Evolutionary conservation across 1,139 yeast genomes (phyloP).

Genomic region (Ogataea hybrid): DNA sequence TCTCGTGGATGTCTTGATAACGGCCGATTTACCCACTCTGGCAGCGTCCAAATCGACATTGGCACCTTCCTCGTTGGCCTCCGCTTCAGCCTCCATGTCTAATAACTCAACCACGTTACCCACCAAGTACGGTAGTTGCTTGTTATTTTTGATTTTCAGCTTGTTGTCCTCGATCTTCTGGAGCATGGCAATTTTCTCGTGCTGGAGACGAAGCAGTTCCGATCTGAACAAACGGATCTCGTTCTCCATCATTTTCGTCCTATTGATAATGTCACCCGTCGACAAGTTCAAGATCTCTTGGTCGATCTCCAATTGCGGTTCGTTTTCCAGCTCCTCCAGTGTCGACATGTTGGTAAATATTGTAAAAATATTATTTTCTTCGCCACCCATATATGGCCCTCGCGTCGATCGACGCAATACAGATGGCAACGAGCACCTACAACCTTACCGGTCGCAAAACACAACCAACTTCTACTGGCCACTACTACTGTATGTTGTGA

Average conservation of each 20-base stretch:
- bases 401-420: conserved; percentile 9
- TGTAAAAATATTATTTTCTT: conserved; percentile 6
- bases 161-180: conserved; percentile 95
- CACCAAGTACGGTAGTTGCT: conserved; percentile 92
- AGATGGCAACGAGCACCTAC: too few relatives aligned
- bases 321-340: conserved; percentile 61
- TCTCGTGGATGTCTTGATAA: conserved; percentile 93
- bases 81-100: conserved; percentile 85
- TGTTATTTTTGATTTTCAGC: conserved; percentile 93
- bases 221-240: conserved; percentile 96
- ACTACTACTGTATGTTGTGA: not conserved
- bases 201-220: conserved; percentile 85
- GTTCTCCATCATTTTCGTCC: conserved; percentile 86
- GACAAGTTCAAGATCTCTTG: conserved; percentile 77
- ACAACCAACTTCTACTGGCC: too few relatives aligned
- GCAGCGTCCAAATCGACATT: conserved; percentile 92
- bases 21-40: conserved; percentile 95
- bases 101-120: conserved; percentile 97
- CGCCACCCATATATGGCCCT: conserved; percentile 12
- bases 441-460: not conserved
- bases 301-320: conserved; percentile 56
- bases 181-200: conserved; percentile 89
- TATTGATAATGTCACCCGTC: conserved; percentile 79
- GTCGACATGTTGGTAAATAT: conserved; percentile 50
- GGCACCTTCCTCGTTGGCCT: conserved; percentile 89